Base-by-base conservation (phyloP, 257 asterid species). In the Rhazya stricta region DNA sequence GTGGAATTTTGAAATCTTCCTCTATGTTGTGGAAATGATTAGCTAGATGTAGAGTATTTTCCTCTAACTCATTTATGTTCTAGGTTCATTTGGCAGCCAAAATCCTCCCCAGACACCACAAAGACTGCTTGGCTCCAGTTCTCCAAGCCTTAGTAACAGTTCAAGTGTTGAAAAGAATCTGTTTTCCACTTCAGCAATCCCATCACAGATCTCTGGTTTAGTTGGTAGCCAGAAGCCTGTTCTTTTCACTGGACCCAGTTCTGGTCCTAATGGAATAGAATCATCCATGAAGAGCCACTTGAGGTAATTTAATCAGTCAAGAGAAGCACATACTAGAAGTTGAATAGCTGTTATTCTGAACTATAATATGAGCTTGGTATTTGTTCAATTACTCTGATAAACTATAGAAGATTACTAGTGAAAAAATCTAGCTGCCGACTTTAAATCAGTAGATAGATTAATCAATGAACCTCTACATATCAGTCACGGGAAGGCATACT, bases 61-160 rank as follows among this genome's bases (percentile, higher is more conserved):
- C 74, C 46, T 41, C 39, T 50, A 71, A 77, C 77, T 75, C 15
- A 53, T 61, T 76, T 32, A 48, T 74, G 41, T 83, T 30, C 50
- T 79, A 89, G 97, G 93, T 53, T 15, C 83, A 70, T 84, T 77
- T 79, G 86, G 78, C 74, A 78, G 77, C 74, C 85, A 87, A 77
- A 16, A 70, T 36, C 60, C 91, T 56, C 79, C 77, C 25, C 89
- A 77, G 74, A 63, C 89, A 60, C 78, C 42, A 75, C 90, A 79
- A 80, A 86, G 77, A 67, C 66, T 89, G 58, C 85, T 84, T 80
- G 12, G 85, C 18, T 83, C 86, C 37, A 83, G 85, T 56, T 36
- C 87, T 34, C 76, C 88, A 78, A 79, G 69, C 83, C 12, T 81
- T 78, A 76, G 53, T 78, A 86, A 76, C 74, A 82, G 65, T 69